These are phyloP conservation scores for Aspergillus ibericus DNA, from an alignment of 2,329 filamentous ascomycete species.

Conservation along the genomic window DNA sequence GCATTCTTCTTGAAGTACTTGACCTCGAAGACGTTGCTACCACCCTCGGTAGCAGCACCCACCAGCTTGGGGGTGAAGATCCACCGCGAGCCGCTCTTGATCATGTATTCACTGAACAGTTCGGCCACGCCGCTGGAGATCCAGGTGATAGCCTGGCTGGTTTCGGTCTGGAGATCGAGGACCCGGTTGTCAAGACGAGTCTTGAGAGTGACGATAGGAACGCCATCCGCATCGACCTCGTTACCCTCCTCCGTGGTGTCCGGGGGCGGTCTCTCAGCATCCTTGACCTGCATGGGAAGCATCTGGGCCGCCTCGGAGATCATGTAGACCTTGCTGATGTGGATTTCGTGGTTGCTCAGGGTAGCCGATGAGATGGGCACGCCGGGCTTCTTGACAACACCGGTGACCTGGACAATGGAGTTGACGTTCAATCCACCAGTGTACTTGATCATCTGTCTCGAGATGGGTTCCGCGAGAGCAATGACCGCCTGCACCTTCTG, in stretches of 20 bases:
- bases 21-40: constrained; percentile 85
- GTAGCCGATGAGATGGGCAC: constrained; percentile 87
- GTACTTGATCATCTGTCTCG: constrained; percentile 94
- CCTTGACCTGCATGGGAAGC: constrained; percentile 61
- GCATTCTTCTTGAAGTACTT: constrained; percentile 86
- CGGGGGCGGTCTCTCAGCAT: constrained; percentile 51
- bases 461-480: constrained; percentile 63
- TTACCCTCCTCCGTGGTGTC: constrained; percentile 47
- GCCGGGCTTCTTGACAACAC: constrained; percentile 73
- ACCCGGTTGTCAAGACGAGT: constrained; percentile 89
- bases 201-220: constrained; percentile 74
- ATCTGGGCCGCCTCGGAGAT: constrained; percentile 64
- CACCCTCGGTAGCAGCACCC: constrained; percentile 87
- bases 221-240: constrained; percentile 52
- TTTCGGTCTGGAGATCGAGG: constrained; percentile 86
- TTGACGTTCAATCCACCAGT: constrained; percentile 72
- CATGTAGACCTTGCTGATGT: constrained; percentile 81
- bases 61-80: constrained; percentile 90
- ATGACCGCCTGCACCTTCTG: constrained; percentile 82
- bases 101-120: constrained; percentile 78
- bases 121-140: constrained; percentile 66
- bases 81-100: constrained; percentile 71
- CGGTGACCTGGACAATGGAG: constrained; percentile 80
- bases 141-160: constrained; percentile 84
- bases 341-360: constrained; percentile 78